These are phyloP conservation scores for Pleurotus tuoliensis DNA, from an alignment of 768 basidiomycete species.

Conservation along the genomic window DNA sequence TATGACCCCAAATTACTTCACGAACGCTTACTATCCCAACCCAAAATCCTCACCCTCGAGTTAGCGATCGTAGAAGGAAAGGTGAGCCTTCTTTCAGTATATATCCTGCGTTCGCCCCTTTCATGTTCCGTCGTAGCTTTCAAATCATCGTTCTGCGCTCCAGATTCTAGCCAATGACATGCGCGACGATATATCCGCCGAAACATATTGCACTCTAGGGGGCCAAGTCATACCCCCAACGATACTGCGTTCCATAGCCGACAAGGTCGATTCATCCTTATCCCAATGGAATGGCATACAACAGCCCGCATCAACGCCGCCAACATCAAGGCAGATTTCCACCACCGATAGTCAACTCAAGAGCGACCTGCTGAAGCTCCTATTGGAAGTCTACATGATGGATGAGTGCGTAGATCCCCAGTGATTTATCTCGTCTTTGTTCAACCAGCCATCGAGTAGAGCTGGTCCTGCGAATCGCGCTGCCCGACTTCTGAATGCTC, in stretches of 20 bases:
- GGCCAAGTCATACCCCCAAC: constrained; percentile 70
- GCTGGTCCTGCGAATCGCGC: constrained; percentile 54
- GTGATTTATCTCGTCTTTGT: too few species aligned
- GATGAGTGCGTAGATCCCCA: constrained; percentile 52
- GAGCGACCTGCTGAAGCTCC: constrained; percentile 57
- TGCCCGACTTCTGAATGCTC: constrained; percentile 70
- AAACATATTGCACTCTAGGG: constrained; percentile 80
- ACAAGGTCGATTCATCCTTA: constrained; percentile 44
- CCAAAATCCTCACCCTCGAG: constrained; percentile 64
- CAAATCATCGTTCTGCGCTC: constrained; percentile 60
- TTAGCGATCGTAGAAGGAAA: constrained; percentile 76
- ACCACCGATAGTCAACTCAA: constrained; percentile 46
- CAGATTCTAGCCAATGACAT: constrained; percentile 64
- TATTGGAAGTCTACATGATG: constrained; percentile 81
- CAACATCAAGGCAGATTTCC: constrained; percentile 27
- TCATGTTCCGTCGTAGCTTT: constrained; percentile 20
- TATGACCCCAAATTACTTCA: constrained; percentile 56
- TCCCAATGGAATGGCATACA: constrained; percentile 52
- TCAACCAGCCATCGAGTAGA: constrained; percentile 24
- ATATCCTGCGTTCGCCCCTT: neutral
- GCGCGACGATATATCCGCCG: constrained; percentile 73
- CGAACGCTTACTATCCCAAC: constrained; percentile 38
- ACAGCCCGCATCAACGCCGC: constrained; percentile 18
- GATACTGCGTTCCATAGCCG: constrained; percentile 47
- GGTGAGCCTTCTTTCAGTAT: constrained; percentile 34